Evolutionary conservation across 768 basidiomycete genomes (phyloP), one percentile per base, ranked within the genome.

Genomic region (Mycena floridula): DNA sequence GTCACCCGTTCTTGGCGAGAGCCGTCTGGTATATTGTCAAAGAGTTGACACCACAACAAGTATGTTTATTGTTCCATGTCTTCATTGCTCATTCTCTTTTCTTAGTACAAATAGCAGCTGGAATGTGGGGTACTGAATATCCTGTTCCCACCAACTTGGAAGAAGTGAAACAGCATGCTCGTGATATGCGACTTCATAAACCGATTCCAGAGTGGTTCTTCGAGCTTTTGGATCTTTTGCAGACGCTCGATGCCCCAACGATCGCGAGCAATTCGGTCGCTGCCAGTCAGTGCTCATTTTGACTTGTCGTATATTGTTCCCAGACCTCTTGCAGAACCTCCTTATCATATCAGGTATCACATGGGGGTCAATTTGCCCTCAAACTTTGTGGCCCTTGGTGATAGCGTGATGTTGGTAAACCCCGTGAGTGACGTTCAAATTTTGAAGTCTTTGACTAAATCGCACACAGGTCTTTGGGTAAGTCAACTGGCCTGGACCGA

Each of bases 311-410:
- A 11, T 43, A 37, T 21, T 12, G 23, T 39, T 1, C 9, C 22
- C 18, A 32, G 37, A 15, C 42, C 21, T 16, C n/a, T 37, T 61
- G 61, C 59, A 13, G 37, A 51, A 4, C 50, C 52, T 5, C 48
- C 48, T 7, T 63, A 55, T 42, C n/a, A n/a, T n/a, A 43, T 63
- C 23, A 52, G 43, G 15, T 66, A 64, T 41, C 57, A 64, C 32
- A 32, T 32, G 18, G 56, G 49, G 3, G 40, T 27, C 15, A 51
- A 57, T 30, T 43, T 66, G 6, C 66, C 66, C 1, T 41, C 47
- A 8, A 67, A 66, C 45, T 67, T 55, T 36, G 49, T 65, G 27
- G 65, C 63, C 1, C 5, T 66, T 23, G 66, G 65, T n/a, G 66
- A 67, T 40, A 58, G 62, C 25, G 54, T 61, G 7, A 59, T 65